Percentiles rank a stretch among this genome's conserved stretches.
Evolutionary conservation across 192 early-diverging fungal genomes (phyloP).

Genomic region (Coemansia brasiliensis): DNA sequence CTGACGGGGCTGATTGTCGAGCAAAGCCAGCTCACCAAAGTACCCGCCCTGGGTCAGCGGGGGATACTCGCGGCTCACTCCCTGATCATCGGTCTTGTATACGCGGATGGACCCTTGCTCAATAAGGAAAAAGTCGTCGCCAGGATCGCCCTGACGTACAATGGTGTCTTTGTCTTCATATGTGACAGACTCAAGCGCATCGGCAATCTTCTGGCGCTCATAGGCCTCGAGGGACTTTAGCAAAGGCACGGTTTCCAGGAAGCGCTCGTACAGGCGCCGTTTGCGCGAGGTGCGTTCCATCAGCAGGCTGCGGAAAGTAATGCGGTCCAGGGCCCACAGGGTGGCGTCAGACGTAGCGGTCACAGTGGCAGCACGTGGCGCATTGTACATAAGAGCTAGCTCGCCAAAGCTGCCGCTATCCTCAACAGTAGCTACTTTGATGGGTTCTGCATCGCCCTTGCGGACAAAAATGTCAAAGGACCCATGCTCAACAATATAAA

Average conservation of each 20-base stretch:
- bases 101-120: constrained; percentile 88
- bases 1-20: constrained; percentile 91
- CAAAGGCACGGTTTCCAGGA: constrained; percentile 90
- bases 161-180: constrained; percentile 83
- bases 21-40: constrained; percentile 96
- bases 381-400: constrained; percentile 99
- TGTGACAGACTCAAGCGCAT: constrained; percentile 90
- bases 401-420: constrained; percentile 95
- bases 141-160: constrained; percentile 89
- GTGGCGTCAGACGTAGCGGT: constrained; percentile 77
- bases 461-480: constrained; percentile 88
- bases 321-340: constrained; percentile 96
- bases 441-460: constrained; percentile 60
- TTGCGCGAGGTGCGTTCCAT: constrained; percentile 98
- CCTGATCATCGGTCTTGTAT: constrained; percentile 75
- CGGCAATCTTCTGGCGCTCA: constrained; percentile 98
- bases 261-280: constrained; percentile 93
- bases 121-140: constrained; percentile 94
- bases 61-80: constrained; percentile 73
- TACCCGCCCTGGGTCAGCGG: constrained; percentile 82
- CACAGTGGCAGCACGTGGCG: constrained; percentile 96
- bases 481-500: constrained; percentile 96
- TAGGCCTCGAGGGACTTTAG: constrained; percentile 90
- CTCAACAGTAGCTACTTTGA: constrained; percentile 77
- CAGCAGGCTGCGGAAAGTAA: constrained; percentile 94